Conservation (phyloP, 768 basidiomycete species). For the Roridomyces roridus region DNA sequence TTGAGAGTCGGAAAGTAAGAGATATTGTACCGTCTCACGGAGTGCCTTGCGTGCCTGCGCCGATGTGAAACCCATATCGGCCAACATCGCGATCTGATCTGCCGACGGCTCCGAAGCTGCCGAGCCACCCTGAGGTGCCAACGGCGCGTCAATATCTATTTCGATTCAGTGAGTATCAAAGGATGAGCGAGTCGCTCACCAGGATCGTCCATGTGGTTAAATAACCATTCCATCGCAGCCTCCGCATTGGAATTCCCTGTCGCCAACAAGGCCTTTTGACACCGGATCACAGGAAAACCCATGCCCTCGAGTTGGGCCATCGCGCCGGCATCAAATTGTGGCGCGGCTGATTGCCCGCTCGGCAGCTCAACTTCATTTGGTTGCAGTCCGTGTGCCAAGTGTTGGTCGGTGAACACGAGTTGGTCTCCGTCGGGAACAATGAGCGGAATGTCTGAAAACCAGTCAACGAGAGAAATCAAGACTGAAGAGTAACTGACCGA, state of each 20-base stretch:
- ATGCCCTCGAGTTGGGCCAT: conserved; percentile 82
- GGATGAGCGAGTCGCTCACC: conserved; percentile 48
- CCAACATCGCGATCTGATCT: conserved; percentile 76
- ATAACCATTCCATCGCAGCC: conserved; percentile 95
- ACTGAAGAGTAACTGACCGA: conserved; percentile 54
- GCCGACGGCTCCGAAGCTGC: conserved; percentile 59
- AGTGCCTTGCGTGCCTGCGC: conserved; percentile 89
- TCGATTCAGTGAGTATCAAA: neutral
- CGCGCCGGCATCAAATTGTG: conserved; percentile 76
- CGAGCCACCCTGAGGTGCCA: conserved; percentile 41
- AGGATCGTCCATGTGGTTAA: conserved; percentile 93
- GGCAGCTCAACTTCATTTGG: conserved; percentile 73
- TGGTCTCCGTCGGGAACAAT: conserved; percentile 63
- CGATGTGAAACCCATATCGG: conserved; percentile 91
- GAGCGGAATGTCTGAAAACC: conserved; percentile 79
- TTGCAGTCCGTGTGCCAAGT: conserved; percentile 75
- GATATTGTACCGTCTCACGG: conserved; percentile 68
- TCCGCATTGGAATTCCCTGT: conserved; percentile 81
- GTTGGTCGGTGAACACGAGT: conserved; percentile 63
- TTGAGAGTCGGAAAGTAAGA: neutral
- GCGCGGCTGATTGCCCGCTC: conserved; percentile 55
- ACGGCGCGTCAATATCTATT: conserved; percentile 87
- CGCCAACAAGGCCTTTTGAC: conserved; percentile 89
- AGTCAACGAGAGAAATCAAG: neutral
- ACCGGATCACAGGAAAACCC: conserved; percentile 89